Percentiles rank a stretch among this genome's conserved stretches.
These are phyloP conservation scores for Dissophora globulifera DNA, from an alignment of 192 early-diverging fungal genomes.

Conservation along the genomic window DNA sequence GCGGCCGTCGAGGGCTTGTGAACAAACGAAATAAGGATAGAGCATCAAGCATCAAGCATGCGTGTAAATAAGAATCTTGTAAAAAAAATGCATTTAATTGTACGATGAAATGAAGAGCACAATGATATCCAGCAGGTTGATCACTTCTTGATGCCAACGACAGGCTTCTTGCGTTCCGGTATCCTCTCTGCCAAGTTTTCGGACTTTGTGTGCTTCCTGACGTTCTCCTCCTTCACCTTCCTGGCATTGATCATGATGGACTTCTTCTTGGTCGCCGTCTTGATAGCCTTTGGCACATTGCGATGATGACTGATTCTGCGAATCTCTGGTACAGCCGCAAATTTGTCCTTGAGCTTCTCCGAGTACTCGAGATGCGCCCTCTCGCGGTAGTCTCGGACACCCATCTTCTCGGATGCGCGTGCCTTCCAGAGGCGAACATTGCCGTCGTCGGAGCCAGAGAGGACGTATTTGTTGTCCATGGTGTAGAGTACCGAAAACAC, in stretches of 20 bases:
- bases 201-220: conserved; percentile 85
- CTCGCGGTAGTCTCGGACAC: conserved; percentile 77
- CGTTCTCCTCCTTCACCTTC: conserved; percentile 91
- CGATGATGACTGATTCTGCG: conserved; percentile 88
- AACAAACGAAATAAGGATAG: background rate
- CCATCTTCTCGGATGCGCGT: conserved; percentile 85
- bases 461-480: conserved; percentile 94
- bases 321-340: conserved; percentile 91
- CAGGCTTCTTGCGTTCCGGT: conserved; percentile 77
- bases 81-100: too few species aligned
- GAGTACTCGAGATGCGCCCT: conserved; percentile 81
- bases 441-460: conserved; percentile 97
- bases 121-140: background rate
- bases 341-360: conserved; percentile 92
- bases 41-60: too few species aligned
- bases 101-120: background rate
- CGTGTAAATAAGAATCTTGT: background rate
- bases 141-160: conserved; percentile 73
- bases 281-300: conserved; percentile 85
- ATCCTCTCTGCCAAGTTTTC: conserved; percentile 63
- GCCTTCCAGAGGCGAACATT: conserved; percentile 98
- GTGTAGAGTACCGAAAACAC: conserved; percentile 93
- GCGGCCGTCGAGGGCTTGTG: conserved; percentile 31
- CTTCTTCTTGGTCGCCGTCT: conserved; percentile 82
- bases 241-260: conserved; percentile 81